A percentile compares a stretch with the other conserved stretches of the same genome.
Conservation (phyloP, 2,329 filamentous ascomycete species). For the Neonectria faginata region DNA sequence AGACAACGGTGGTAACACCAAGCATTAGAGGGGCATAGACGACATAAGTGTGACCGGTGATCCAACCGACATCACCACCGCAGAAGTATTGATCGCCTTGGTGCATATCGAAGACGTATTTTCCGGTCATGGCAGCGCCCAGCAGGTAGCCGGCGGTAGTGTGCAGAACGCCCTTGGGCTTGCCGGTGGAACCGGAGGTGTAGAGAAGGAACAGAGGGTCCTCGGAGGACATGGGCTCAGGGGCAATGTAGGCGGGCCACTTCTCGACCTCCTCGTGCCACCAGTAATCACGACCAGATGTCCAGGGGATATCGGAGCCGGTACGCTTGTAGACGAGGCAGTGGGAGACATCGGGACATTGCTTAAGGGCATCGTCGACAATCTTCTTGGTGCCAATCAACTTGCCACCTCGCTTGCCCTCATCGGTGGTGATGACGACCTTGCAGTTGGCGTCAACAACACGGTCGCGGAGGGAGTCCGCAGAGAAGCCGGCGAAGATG, state of each 20-base stretch:
- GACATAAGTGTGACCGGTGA: constrained; percentile 98
- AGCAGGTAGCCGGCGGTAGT: constrained; percentile 95
- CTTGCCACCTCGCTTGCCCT: constrained; percentile 98
- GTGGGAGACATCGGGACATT: constrained; percentile 88
- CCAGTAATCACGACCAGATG: constrained; percentile 89
- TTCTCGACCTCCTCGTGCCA: constrained; percentile 99
- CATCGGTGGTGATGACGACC: constrained; percentile 96
- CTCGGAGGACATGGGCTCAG: constrained; percentile 90
- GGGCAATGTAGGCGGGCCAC: constrained; percentile 91
- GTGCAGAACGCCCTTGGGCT: constrained; percentile 99
- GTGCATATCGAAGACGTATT: constrained; percentile 99
- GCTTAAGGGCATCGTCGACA: constrained; percentile 95
- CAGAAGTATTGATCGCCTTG: constrained; percentile 95
- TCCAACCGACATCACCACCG: constrained; percentile 98
- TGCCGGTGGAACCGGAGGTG: constrained; percentile 96
- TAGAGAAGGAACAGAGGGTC: constrained; percentile 98
- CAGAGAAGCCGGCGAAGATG: constrained; percentile 97
- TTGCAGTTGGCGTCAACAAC: constrained; percentile 91
- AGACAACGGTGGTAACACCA: constrained; percentile 94
- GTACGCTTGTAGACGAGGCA: constrained; percentile 96
- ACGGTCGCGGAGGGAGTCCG: constrained; percentile 94
- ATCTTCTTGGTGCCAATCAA: constrained; percentile 99
- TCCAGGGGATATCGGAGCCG: constrained; percentile 92
- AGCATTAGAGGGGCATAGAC: constrained; percentile 95
- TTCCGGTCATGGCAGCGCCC: constrained; percentile 91